These are phyloP conservation scores for Globisporangium splendens DNA, from an alignment of 352 stramenopile genomes.

Conservation along the genomic window DNA sequence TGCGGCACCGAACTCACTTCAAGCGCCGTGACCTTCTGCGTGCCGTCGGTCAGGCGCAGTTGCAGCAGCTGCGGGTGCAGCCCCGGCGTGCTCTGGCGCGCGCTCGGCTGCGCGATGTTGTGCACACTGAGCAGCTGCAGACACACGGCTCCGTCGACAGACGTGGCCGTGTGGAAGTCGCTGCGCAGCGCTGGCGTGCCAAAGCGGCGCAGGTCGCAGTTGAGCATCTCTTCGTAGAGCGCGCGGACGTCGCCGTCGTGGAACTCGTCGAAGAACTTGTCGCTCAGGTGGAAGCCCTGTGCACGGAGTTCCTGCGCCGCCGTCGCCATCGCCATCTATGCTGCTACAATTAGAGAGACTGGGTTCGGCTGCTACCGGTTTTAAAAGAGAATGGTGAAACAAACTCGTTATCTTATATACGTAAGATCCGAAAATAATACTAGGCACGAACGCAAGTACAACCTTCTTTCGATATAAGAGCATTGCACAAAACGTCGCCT, in stretches of 20 bases:
- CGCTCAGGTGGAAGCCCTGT: conserved; percentile 1
- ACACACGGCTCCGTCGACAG: background rate
- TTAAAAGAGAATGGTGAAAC: too few species aligned
- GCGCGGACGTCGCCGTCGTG: background rate
- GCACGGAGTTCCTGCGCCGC: background rate
- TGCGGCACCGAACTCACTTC: conserved; percentile 11
- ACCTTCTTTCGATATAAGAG: too few species aligned
- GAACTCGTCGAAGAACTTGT: conserved; percentile 3
- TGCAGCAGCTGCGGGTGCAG: conserved; percentile 16
- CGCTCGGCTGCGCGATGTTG: conserved; percentile 17
- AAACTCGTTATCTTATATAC: too few species aligned
- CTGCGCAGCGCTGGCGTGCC: conserved; percentile 6
- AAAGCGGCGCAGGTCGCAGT: conserved; percentile 8
- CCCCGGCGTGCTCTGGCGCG: conserved; percentile 6
- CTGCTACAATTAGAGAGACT: too few species aligned
- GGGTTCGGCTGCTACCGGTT: too few species aligned
- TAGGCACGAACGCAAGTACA: too few species aligned
- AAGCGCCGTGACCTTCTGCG: conserved; percentile 11
- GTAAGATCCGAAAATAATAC: too few species aligned
- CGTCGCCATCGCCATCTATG: background rate
- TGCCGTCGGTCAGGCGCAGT: conserved; percentile 13
- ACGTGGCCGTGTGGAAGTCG: background rate
- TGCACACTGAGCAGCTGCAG: conserved; percentile 15
- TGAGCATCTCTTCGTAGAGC: conserved; percentile 4
- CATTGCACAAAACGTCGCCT: too few species aligned